phyloP scores from a whole-genome alignment of 768 basidiomycete genomes.

The Lactifluus volemus region DNA sequence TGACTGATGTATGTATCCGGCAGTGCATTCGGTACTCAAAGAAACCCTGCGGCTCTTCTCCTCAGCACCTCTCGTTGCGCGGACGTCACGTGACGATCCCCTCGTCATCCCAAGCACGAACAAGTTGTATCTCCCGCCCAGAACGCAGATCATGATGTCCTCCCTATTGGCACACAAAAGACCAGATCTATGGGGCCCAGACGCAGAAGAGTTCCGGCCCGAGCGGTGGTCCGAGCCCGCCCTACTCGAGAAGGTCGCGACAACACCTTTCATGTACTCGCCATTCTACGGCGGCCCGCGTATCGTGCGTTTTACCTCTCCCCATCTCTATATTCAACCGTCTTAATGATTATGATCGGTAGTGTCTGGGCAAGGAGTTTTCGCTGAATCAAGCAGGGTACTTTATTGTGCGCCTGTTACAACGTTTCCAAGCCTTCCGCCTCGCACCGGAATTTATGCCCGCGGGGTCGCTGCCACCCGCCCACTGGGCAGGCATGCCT shows the following conservation, averaged over 20 bases:
- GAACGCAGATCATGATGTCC: constrained; percentile 22
- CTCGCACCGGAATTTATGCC: constrained; percentile 22
- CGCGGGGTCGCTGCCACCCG: constrained; percentile 19
- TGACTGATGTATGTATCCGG: background rate
- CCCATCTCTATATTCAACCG: background rate
- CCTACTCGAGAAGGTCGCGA: constrained; percentile 41
- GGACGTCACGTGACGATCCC: constrained; percentile 10
- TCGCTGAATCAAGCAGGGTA: constrained; percentile 47
- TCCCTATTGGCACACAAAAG: constrained; percentile 31
- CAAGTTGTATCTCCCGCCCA: constrained; percentile 17
- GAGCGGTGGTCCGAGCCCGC: constrained; percentile 52
- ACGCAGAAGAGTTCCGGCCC: constrained; percentile 45
- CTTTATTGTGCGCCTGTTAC: constrained; percentile 46
- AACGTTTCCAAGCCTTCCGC: constrained; percentile 33
- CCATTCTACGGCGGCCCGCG: constrained; percentile 64
- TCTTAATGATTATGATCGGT: background rate
- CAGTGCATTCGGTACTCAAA: constrained; percentile 30
- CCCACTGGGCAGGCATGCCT: constrained; percentile 13
- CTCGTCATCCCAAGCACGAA: constrained; percentile 18
- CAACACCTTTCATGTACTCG: constrained; percentile 60
- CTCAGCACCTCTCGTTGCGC: constrained; percentile 11
- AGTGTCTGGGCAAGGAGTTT: constrained; percentile 50
- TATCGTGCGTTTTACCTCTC: constrained; percentile 24
- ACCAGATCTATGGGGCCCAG: constrained; percentile 49
- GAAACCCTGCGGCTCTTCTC: constrained; percentile 22